These are phyloP conservation scores for Rutidosis leptorrhynchoides DNA, from an alignment of 129 eudicot species.

Conservation along the genomic window DNA sequence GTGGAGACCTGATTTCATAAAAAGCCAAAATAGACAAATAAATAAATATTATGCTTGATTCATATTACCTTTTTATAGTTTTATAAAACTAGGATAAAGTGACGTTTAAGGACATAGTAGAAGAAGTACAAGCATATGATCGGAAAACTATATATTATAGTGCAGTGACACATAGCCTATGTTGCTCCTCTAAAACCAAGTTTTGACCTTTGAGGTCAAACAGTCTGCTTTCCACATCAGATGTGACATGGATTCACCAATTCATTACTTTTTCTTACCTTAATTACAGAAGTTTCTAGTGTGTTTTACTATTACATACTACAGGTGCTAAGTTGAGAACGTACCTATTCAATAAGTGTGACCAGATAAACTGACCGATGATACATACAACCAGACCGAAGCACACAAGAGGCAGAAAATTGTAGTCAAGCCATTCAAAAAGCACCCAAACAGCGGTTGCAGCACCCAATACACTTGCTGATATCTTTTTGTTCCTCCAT, in stretches of 20 bases:
- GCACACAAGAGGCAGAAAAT: conserved; percentile 67
- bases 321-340: neutral
- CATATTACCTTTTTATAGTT: neutral
- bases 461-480: conserved; percentile 58
- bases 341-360: conserved; percentile 50
- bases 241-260: neutral
- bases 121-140: conserved; percentile 1
- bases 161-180: neutral
- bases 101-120: neutral
- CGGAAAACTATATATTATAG: neutral
- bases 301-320: neutral
- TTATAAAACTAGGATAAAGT: conserved; percentile 1
- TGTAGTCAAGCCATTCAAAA: conserved; percentile 89
- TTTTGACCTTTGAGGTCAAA: conserved; percentile 8
- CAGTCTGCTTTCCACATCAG: conserved; percentile 6
- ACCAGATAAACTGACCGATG: conserved; percentile 71
- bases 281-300: neutral
- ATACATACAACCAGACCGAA: conserved; percentile 49
- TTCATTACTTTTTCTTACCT: neutral
- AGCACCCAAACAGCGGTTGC: conserved; percentile 86
- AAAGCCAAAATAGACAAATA: neutral
- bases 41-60: neutral
- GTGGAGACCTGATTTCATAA: conserved; percentile 53
- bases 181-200: neutral
- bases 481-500: conserved; percentile 97